Percentiles rank a stretch among this genome's conserved stretches.
Conservation (phyloP, 352 stramenopile genomes). For the Phytophthora capsici region DNA sequence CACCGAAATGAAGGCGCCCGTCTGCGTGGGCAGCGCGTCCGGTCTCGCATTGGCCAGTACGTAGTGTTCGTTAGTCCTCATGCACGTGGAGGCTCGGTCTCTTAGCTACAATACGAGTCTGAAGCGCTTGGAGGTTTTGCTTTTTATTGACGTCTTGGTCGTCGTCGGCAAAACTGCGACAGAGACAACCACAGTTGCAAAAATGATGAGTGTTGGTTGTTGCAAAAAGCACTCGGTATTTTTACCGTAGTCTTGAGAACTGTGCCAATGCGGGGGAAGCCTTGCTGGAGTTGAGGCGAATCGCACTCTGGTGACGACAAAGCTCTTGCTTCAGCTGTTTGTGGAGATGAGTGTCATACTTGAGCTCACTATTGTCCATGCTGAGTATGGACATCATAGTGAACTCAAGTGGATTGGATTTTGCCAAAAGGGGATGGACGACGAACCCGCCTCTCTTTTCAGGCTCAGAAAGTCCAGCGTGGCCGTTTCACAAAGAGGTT, state of each 20-base stretch:
- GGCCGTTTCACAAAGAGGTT: constrained; percentile 13
- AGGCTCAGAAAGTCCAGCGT: constrained; percentile 20
- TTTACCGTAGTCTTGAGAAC: constrained; percentile 2
- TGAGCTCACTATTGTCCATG: too few species aligned
- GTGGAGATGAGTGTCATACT: too few species aligned
- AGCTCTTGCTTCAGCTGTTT: background rate
- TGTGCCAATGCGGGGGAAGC: background rate
- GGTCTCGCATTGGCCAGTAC: constrained; percentile 41
- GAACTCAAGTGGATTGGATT: constrained; percentile 5
- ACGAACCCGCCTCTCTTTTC: constrained; percentile 16
- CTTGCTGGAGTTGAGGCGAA: constrained; percentile 19
- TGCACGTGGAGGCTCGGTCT: constrained; percentile 5
- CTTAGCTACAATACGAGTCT: background rate
- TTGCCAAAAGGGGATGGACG: constrained; percentile 2
- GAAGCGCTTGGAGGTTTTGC: background rate
- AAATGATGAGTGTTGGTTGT: background rate
- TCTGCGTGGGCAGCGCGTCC: constrained; percentile 62
- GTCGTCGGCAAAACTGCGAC: constrained; percentile 24
- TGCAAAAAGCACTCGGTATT: background rate
- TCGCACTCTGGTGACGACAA: constrained; percentile 15
- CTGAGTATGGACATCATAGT: constrained; percentile 11
- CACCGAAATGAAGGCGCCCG: constrained; percentile 74
- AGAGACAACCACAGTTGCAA: background rate
- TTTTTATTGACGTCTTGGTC: too few species aligned
- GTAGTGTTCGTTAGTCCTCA: constrained; percentile 30